These are phyloP conservation scores for Metschnikowia orientalis DNA, from an alignment of 805 yeast genomes.

Conservation along the genomic window DNA sequence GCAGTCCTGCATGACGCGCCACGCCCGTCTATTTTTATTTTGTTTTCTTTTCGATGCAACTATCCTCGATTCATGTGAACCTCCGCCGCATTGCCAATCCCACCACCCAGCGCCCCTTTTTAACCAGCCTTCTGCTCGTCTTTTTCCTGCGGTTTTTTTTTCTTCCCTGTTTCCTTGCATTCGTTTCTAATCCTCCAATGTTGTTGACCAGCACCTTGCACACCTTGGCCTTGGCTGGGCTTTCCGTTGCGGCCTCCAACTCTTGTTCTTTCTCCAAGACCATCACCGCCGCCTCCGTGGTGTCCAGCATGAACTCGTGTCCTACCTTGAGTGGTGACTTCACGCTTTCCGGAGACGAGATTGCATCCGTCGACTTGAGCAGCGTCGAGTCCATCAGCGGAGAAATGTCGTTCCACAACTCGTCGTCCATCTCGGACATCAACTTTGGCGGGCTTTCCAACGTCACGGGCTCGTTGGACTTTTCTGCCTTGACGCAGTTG, in stretches of 20 bases:
- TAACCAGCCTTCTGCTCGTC: background rate
- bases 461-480: slow-evolving; percentile 33
- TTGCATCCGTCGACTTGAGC: slow-evolving; percentile 28
- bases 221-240: slow-evolving; percentile 13
- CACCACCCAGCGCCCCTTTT: background rate
- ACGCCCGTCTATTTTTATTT: slow-evolving; percentile 1
- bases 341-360: slow-evolving; percentile 32
- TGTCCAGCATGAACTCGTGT: slow-evolving; percentile 32
- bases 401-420: slow-evolving; percentile 34
- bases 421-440: slow-evolving; percentile 34
- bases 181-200: too few relatives aligned
- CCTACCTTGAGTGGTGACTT: slow-evolving; percentile 40
- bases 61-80: slow-evolving; percentile 1
- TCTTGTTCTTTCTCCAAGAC: slow-evolving; percentile 40
- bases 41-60: slow-evolving; percentile 1
- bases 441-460: slow-evolving; percentile 26
- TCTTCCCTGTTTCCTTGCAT: slow-evolving; percentile 2
- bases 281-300: slow-evolving; percentile 36
- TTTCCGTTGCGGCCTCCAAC: slow-evolving; percentile 11
- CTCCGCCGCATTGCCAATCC: background rate
- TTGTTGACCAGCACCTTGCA: slow-evolving; percentile 8
- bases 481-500: slow-evolving; percentile 38
- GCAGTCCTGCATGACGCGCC: slow-evolving; percentile 5
- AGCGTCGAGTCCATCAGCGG: slow-evolving; percentile 27
- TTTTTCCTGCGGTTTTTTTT: background rate